These are phyloP conservation scores for Aciculosporium take DNA, from an alignment of 2,329 filamentous ascomycete genomes.

Conservation along the genomic window DNA sequence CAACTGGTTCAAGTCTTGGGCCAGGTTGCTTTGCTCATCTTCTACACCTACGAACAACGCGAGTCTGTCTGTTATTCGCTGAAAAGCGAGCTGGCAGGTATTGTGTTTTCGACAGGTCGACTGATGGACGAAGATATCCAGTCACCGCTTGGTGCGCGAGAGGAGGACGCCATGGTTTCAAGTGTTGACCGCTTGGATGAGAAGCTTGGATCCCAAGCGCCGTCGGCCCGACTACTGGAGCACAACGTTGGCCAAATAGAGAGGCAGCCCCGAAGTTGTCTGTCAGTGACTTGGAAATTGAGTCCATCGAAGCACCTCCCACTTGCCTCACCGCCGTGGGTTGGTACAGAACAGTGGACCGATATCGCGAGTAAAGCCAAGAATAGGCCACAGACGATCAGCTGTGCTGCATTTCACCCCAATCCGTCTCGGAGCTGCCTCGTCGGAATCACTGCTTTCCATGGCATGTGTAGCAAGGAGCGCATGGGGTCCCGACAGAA, in stretches of 20 bases:
- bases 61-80: slow-evolving; percentile 28
- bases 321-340: neutral
- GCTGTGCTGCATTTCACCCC: slow-evolving; percentile 22
- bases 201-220: slow-evolving; percentile 59
- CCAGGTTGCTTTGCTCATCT: slow-evolving; percentile 54
- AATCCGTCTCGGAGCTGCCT: slow-evolving; percentile 17
- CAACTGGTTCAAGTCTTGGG: slow-evolving; percentile 61
- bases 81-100: slow-evolving; percentile 32
- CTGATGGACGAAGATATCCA: slow-evolving; percentile 38
- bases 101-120: slow-evolving; percentile 26
- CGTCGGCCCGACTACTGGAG: slow-evolving; percentile 60
- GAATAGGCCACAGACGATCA: slow-evolving; percentile 35
- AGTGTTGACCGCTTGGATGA: slow-evolving; percentile 45
- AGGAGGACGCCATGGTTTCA: slow-evolving; percentile 46
- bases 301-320: neutral
- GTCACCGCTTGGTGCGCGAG: slow-evolving; percentile 41
- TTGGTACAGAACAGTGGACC: slow-evolving; percentile 3
- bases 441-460: slow-evolving; percentile 28
- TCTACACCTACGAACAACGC: slow-evolving; percentile 37
- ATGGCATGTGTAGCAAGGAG: slow-evolving; percentile 22
- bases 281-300: slow-evolving; percentile 8
- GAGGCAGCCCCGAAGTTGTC: slow-evolving; percentile 24
- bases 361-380: slow-evolving; percentile 25
- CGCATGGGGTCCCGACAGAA: slow-evolving; percentile 33
- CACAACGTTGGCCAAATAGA: slow-evolving; percentile 35